These are phyloP conservation scores for Sutorius eximius DNA, from an alignment of 1,284 basidiomycete species.

Conservation along the genomic window DNA sequence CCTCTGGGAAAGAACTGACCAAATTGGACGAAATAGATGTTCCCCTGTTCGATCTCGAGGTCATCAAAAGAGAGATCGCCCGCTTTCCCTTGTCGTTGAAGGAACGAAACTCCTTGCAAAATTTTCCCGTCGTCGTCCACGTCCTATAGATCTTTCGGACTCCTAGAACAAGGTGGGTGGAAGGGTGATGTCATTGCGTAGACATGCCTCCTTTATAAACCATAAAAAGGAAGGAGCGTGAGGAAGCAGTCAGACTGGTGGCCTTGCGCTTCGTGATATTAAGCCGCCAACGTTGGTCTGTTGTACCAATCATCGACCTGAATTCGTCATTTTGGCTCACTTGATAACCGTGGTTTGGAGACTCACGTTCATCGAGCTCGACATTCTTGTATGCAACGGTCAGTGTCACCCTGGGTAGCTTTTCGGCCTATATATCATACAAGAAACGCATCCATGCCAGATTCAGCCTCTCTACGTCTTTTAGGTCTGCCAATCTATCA, in stretches of 20 bases:
- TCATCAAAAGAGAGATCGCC: conserved; percentile 44
- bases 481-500: background rate
- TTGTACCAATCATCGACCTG: background rate
- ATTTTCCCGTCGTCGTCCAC: conserved; percentile 22
- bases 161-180: conserved; percentile 44
- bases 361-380: conserved; percentile 64
- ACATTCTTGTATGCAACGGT: conserved; percentile 70
- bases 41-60: too few relatives aligned
- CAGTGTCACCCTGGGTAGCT: conserved; percentile 63
- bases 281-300: conserved; percentile 47
- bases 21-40: conserved; percentile 52
- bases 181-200: conserved; percentile 62
- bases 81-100: conserved; percentile 26
- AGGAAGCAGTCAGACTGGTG: conserved; percentile 59
- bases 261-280: conserved; percentile 62
- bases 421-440: conserved; percentile 59
- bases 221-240: conserved; percentile 58
- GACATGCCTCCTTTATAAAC: conserved; percentile 55
- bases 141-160: conserved; percentile 50
- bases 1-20: conserved; percentile 37
- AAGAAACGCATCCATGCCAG: conserved; percentile 40
- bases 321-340: conserved; percentile 31
- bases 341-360: background rate
- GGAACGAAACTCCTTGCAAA: conserved; percentile 1
- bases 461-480: conserved; percentile 53